Conservation (phyloP, 257 asterid genomes). For the Buddleja alternifolia region DNA sequence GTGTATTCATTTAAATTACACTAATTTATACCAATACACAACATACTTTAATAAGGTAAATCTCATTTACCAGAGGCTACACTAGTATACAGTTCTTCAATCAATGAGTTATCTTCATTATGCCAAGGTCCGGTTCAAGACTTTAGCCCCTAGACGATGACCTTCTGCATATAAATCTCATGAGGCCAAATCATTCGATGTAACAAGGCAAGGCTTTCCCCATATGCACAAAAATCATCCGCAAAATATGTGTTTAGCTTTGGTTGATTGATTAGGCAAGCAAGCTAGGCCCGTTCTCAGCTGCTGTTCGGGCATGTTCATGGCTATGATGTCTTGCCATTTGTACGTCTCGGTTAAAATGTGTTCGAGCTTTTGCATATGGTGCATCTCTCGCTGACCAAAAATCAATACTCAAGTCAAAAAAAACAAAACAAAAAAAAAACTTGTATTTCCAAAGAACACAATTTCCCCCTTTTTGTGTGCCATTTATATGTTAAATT, state of each 20-base stretch:
- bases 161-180: neutral
- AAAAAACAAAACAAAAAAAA: neutral
- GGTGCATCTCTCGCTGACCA: slow-evolving; percentile 92
- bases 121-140: no score
- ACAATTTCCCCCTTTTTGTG: neutral
- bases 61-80: slow-evolving; percentile 11
- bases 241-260: neutral
- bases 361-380: slow-evolving; percentile 85
- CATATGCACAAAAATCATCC: slow-evolving; percentile 22
- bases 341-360: slow-evolving; percentile 77
- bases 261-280: slow-evolving; percentile 34
- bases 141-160: neutral
- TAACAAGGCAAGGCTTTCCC: slow-evolving; percentile 14
- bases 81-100: slow-evolving; percentile 31
- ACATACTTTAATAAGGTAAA: neutral
- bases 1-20: neutral
- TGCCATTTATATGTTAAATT: neutral
- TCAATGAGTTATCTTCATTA: slow-evolving; percentile 9
- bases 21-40: neutral
- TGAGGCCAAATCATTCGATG: neutral
- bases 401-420: slow-evolving; percentile 18
- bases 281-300: slow-evolving; percentile 75
- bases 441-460: neutral
- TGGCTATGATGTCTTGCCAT: slow-evolving; percentile 68
- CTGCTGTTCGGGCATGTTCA: slow-evolving; percentile 75